A percentile compares a stretch with the other conserved stretches of the same genome.
These are phyloP conservation scores for Populus alba DNA, from an alignment of 345 rosid genomes.

Conservation along the genomic window DNA sequence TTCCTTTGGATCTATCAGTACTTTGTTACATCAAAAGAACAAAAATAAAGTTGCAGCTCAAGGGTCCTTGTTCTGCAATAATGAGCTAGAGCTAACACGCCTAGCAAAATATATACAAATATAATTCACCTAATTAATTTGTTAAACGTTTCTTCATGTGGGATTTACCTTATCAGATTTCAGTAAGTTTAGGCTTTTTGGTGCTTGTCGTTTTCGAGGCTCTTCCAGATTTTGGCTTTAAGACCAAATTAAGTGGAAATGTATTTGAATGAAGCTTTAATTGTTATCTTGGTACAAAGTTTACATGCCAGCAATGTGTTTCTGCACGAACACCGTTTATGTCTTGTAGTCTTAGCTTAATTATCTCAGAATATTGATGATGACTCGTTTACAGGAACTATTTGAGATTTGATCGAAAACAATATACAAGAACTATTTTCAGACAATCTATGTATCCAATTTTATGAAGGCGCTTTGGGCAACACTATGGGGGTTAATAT, in stretches of 20 bases:
- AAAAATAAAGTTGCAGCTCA: no score
- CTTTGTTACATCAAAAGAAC: no score
- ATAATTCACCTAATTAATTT: background rate
- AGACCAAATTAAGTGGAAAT: conserved; percentile 69
- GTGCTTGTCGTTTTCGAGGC: conserved; percentile 55
- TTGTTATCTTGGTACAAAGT: conserved; percentile 80
- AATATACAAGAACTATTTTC: background rate
- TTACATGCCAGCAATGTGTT: conserved; percentile 90
- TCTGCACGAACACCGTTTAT: conserved; percentile 79
- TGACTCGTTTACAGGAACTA: conserved; percentile 31
- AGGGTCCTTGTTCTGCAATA: no score
- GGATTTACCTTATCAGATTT: conserved; percentile 54
- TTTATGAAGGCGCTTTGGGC: background rate
- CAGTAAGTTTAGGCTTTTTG: conserved; percentile 41
- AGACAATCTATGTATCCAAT: background rate
- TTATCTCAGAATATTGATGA: conserved; percentile 55
- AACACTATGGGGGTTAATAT: background rate
- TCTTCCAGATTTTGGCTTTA: conserved; percentile 55
- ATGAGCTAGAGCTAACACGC: no score
- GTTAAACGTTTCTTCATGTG: conserved; percentile 10
- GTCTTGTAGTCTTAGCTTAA: conserved; percentile 64
- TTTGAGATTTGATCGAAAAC: background rate
- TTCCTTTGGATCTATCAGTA: background rate
- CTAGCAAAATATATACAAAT: no score
- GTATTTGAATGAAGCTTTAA: conserved; percentile 79